Evolutionary conservation across 139 green algal species (phyloP).

Genomic region (Pleodorina starrii): DNA sequence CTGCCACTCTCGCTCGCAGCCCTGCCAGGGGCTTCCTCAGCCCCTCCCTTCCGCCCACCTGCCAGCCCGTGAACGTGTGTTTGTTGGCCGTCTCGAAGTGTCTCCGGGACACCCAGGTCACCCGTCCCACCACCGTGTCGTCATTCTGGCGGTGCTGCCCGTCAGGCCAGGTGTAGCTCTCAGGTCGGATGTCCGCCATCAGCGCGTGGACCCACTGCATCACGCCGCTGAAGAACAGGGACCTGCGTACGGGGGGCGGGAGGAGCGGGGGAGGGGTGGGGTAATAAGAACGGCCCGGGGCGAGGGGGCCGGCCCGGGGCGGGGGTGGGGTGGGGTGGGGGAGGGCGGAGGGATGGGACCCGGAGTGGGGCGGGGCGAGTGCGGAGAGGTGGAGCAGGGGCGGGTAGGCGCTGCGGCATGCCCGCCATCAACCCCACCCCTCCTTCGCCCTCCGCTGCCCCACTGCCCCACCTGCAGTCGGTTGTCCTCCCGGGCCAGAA

Average conservation of each 20-base stretch:
- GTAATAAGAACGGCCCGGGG: not conserved
- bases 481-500: slow-evolving; percentile 19
- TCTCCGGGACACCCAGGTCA: slow-evolving; percentile 21
- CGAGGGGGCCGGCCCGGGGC: too few relatives aligned
- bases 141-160: slow-evolving; percentile 48
- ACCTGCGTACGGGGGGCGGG: too few relatives aligned
- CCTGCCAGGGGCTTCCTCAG: too few relatives aligned
- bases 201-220: slow-evolving; percentile 24
- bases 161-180: slow-evolving; percentile 40
- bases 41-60: not conserved
- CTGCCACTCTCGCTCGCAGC: too few relatives aligned
- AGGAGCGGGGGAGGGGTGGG: not conserved
- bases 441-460: not conserved
- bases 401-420: too few relatives aligned
- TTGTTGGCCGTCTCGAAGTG: slow-evolving; percentile 42
- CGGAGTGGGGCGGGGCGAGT: too few relatives aligned
- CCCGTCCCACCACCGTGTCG: slow-evolving; percentile 17
- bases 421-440: not conserved
- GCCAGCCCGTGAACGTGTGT: slow-evolving; percentile 12
- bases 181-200: slow-evolving; percentile 20
- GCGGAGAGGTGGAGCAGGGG: too few relatives aligned
- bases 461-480: not conserved
- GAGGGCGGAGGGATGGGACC: too few relatives aligned
- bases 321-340: too few relatives aligned
- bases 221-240: not conserved